A percentile compares a stretch with the other conserved stretches of the same genome.
phyloP scores from a whole-genome alignment of 441 rosid species.

The Adansonia gregorii region DNA sequence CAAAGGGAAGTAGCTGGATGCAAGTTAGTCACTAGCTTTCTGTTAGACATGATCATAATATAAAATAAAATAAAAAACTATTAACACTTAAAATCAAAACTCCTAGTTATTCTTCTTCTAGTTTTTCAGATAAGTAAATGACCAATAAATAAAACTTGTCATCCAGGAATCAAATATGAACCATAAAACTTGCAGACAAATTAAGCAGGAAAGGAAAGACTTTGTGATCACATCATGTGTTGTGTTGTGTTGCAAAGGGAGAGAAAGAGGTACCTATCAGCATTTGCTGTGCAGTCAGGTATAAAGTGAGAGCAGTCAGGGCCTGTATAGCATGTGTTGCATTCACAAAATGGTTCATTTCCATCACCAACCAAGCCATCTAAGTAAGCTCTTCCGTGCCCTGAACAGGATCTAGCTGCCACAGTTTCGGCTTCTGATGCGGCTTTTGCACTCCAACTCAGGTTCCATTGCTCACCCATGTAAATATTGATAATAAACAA shows the following conservation, averaged over 20 bases:
- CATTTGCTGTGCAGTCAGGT: background rate
- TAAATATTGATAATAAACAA: background rate
- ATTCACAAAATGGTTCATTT: slow-evolving; percentile 1
- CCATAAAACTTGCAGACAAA: background rate
- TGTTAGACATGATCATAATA: background rate
- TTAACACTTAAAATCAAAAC: too few species aligned
- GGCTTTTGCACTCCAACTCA: background rate
- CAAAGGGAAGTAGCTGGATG: background rate
- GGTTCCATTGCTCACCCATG: background rate
- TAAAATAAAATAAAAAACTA: too few species aligned
- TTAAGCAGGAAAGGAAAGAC: too few species aligned
- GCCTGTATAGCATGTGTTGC: background rate
- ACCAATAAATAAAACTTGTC: background rate
- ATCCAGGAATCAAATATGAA: background rate
- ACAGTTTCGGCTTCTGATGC: background rate
- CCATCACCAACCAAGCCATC: background rate
- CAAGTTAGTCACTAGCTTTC: background rate
- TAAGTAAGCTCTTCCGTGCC: background rate
- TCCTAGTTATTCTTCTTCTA: too few species aligned
- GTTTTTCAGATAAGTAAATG: background rate
- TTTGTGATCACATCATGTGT: background rate
- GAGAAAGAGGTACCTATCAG: background rate
- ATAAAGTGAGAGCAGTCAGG: background rate
- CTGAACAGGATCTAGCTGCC: background rate
- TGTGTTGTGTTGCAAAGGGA: too few species aligned